Conservation (phyloP, 2,329 filamentous ascomycete genomes). For the Cladosporium sp. region DNA sequence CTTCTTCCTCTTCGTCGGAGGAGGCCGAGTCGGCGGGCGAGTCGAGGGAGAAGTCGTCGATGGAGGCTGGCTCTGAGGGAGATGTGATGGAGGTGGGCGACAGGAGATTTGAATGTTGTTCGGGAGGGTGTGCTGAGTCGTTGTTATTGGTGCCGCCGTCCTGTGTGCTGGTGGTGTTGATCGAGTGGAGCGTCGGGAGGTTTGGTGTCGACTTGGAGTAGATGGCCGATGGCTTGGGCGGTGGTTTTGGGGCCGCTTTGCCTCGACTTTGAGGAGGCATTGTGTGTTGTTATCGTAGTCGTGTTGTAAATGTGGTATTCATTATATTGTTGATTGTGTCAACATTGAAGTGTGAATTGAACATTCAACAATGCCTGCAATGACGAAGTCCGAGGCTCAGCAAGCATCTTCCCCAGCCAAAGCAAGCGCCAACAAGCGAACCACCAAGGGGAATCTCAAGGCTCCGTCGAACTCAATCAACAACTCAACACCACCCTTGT, state of each 20-base stretch:
- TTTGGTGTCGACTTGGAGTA: conserved; percentile 52
- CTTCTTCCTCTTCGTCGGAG: conserved; percentile 34
- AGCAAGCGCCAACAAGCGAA: conserved; percentile 2
- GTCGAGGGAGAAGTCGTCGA: conserved; percentile 41
- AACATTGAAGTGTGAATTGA: too few species aligned
- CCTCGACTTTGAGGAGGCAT: conserved; percentile 50
- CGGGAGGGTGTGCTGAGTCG: conserved; percentile 20
- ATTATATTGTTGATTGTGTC: neutral
- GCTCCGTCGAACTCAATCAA: neutral
- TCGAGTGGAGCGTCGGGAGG: conserved; percentile 43
- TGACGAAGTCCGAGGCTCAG: neutral
- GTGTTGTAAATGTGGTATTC: neutral
- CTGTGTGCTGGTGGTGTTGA: conserved; percentile 23
- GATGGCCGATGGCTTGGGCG: conserved; percentile 39
- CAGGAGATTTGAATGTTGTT: conserved; percentile 8
- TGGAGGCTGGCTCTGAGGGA: conserved; percentile 41
- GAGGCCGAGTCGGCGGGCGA: conserved; percentile 35
- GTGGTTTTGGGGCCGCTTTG: conserved; percentile 23
- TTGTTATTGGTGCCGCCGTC: conserved; percentile 22
- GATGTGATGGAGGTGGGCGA: conserved; percentile 31
- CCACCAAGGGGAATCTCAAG: neutral
- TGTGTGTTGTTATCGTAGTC: neutral
- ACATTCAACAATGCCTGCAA: neutral
- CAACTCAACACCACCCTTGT: neutral
- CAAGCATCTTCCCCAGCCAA: neutral